Base-by-base conservation (phyloP, 148 eudicot species). In the Chenopodium suecicum region DNA sequence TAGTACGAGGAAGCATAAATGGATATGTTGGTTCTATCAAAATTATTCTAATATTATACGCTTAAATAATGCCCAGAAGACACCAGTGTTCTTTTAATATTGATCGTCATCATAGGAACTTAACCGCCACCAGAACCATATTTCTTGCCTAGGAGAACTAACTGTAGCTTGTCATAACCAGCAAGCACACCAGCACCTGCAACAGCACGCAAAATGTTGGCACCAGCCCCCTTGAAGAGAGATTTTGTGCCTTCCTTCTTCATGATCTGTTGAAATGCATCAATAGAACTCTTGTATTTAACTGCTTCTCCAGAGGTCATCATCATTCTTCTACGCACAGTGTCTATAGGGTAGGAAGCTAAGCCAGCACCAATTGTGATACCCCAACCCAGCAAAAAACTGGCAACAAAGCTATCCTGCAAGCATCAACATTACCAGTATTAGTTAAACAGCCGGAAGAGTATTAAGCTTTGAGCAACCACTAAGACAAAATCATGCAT, bases 281-380 rank as follows among this genome's bases (percentile, higher is more conserved):
- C 93, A 47, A 90, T 7, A 60, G 95, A 92, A 76, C 83, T 84
- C 89, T 91, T 91, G 82, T 91, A 91, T 75, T 91, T 91, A 70
- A 90, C 91, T 52, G 92, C 92, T 82, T 91, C 90, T 70, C 94
- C 92, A 1, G 94, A 91, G 10, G 92, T 91, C 93, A 92, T 91
- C 92, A 91, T 91, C 93, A 91, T 91, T 77, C 91, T 88, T 86
- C 93, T 91, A 47, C 91, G 90, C 44, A 91, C 90, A 0, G 94
- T 91, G 25, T 91, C 94, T 29, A 90, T 79, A 20, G 94, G 94
- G 83, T 91, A 91, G 22, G 92, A 83, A 66, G 91, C 90, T 75
- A 90, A 83, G 23, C 94, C 93, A 54, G 91, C 95, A 79, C 90
- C 90, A 58, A 86, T 89, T 7, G 95, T 89, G 81, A 92, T 85